Evolutionary conservation across 805 yeast species (phyloP).

Genomic region (Torulaspora microellipsoides): DNA sequence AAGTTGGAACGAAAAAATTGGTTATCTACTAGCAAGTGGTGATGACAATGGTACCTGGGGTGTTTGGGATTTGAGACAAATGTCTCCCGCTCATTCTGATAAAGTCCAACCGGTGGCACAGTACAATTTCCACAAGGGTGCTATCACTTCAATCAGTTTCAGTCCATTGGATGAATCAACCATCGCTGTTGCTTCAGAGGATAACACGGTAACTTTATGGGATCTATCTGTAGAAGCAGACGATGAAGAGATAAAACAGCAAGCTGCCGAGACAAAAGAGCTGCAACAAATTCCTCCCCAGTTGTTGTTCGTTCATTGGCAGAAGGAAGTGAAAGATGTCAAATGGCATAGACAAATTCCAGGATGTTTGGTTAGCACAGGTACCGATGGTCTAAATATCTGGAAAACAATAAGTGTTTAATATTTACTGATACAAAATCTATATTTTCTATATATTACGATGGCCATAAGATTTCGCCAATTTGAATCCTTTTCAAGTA

Average conservation of each 20-base stretch:
- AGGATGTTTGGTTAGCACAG: slow-evolving; percentile 90
- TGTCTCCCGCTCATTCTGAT: slow-evolving; percentile 48
- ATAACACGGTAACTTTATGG: slow-evolving; percentile 96
- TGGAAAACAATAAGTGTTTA: slow-evolving; percentile 96
- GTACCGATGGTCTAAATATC: slow-evolving; percentile 87
- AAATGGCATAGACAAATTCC: slow-evolving; percentile 98
- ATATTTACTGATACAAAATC: not conserved
- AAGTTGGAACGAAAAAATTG: slow-evolving; percentile 88
- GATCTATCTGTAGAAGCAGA: slow-evolving; percentile 98
- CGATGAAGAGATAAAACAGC: slow-evolving; percentile 91
- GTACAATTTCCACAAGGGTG: slow-evolving; percentile 90
- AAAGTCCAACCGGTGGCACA: slow-evolving; percentile 78
- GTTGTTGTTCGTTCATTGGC: slow-evolving; percentile 96
- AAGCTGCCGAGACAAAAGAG: slow-evolving; percentile 71
- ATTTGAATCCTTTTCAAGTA: too few species aligned
- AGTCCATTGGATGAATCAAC: slow-evolving; percentile 95
- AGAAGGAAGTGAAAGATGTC: slow-evolving; percentile 93
- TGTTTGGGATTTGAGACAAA: slow-evolving; percentile 92
- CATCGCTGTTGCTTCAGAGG: slow-evolving; percentile 93
- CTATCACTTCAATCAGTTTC: slow-evolving; percentile 89
- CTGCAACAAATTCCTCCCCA: slow-evolving; percentile 92
- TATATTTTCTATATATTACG: too few species aligned
- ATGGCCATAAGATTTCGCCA: too few species aligned
- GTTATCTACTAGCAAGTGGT: slow-evolving; percentile 87
- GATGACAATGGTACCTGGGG: slow-evolving; percentile 98